phyloP scores from a whole-genome alignment of 2,329 filamentous ascomycete genomes.

The Fusarium compactum region DNA sequence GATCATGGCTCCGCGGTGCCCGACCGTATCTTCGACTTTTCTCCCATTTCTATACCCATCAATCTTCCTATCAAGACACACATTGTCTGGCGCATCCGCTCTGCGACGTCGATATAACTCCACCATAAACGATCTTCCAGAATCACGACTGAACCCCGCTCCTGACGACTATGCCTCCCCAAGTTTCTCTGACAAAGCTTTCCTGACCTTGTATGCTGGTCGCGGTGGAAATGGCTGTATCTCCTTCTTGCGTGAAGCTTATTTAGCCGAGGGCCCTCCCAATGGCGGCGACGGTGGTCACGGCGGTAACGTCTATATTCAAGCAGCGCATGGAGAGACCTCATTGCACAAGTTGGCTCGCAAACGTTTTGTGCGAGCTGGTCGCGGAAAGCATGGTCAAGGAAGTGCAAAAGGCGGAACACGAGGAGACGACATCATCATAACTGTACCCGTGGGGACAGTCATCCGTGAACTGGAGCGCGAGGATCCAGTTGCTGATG shows the following conservation, averaged over 20 bases:
- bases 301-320: slow-evolving; percentile 93
- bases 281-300: slow-evolving; percentile 96
- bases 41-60: slow-evolving; percentile 64
- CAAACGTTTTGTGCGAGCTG: slow-evolving; percentile 78
- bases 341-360: slow-evolving; percentile 92
- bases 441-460: slow-evolving; percentile 93
- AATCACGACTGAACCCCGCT: slow-evolving; percentile 78
- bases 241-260: slow-evolving; percentile 93
- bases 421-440: slow-evolving; percentile 86
- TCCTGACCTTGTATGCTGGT: slow-evolving; percentile 81
- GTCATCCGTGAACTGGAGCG: slow-evolving; percentile 86
- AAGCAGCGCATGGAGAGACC: slow-evolving; percentile 90
- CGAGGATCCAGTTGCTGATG: slow-evolving; percentile 80
- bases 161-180: slow-evolving; percentile 87
- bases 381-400: slow-evolving; percentile 81
- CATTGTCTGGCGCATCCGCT: slow-evolving; percentile 15
- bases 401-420: slow-evolving; percentile 80
- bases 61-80: slow-evolving; percentile 49
- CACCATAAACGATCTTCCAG: slow-evolving; percentile 55
- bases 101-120: slow-evolving; percentile 45
- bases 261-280: slow-evolving; percentile 85
- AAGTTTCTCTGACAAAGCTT: slow-evolving; percentile 88
- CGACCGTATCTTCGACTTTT: slow-evolving; percentile 42
- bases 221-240: slow-evolving; percentile 91
- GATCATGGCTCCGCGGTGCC: slow-evolving; percentile 48